These are phyloP conservation scores for Colletotrichum sansevieriae DNA, from an alignment of 2,329 filamentous ascomycete species.

Conservation along the genomic window DNA sequence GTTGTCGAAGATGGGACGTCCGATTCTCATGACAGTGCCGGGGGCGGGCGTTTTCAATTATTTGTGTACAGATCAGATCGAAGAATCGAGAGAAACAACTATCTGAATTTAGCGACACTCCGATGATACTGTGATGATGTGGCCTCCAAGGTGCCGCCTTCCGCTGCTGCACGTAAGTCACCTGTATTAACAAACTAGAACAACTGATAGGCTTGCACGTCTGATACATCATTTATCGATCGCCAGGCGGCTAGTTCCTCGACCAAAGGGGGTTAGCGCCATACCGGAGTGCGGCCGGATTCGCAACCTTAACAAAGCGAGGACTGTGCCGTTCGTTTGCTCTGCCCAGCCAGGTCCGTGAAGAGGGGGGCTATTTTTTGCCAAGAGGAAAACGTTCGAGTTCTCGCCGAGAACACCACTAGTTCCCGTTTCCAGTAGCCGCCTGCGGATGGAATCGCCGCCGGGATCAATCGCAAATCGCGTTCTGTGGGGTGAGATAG, in stretches of 20 bases:
- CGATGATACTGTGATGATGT: not conserved
- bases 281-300: slow-evolving; percentile 6
- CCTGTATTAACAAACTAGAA: not conserved
- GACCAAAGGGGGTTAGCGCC: not conserved
- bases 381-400: not conserved
- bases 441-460: not conserved
- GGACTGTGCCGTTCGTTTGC: not conserved
- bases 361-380: not conserved
- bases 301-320: not conserved
- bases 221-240: too few species aligned
- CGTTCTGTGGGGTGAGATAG: not conserved
- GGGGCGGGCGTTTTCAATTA: not conserved
- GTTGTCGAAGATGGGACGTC: slow-evolving; percentile 14
- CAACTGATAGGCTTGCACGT: too few species aligned
- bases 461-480: slow-evolving; percentile 1
- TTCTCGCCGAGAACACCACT: not conserved
- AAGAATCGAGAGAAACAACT: not conserved
- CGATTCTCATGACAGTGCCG: not conserved
- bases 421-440: not conserved
- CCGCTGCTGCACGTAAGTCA: not conserved
- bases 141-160: not conserved
- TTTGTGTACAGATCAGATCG: slow-evolving; percentile 1
- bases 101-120: not conserved
- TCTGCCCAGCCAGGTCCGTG: not conserved
- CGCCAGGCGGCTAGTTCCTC: not conserved